Evolutionary conservation across 768 basidiomycete genomes (phyloP).

Genomic region (Phaeotremella skinneri): DNA sequence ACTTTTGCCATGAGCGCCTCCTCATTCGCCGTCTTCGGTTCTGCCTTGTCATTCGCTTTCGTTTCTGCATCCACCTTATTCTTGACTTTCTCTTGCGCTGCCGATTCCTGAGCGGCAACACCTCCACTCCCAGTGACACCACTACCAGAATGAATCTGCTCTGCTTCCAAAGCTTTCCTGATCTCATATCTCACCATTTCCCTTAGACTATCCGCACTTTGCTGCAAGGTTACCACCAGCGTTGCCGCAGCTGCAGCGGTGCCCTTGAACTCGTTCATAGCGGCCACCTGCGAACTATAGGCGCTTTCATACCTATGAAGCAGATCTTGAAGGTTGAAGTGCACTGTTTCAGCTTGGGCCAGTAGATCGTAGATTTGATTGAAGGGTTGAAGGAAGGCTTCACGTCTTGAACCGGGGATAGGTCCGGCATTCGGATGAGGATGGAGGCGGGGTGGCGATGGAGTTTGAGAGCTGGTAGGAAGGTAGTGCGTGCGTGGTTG

Average conservation of each 20-base stretch:
- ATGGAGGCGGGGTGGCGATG: not conserved
- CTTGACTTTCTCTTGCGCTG: not conserved
- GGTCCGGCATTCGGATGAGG: not conserved
- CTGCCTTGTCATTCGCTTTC: conserved; percentile 22
- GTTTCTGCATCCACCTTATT: not conserved
- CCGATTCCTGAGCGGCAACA: conserved; percentile 3
- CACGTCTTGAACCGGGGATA: conserved; percentile 12
- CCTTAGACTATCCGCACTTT: conserved; percentile 38
- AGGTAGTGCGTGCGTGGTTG: not conserved
- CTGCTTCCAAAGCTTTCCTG: conserved; percentile 15
- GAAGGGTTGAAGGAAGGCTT: conserved; percentile 32
- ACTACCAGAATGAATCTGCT: not conserved
- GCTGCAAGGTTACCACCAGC: conserved; percentile 33
- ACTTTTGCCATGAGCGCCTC: conserved; percentile 42
- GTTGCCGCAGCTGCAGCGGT: conserved; percentile 28
- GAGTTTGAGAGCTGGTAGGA: not conserved
- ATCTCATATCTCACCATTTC: conserved; percentile 48
- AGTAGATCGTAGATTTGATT: conserved; percentile 39
- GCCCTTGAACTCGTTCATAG: conserved; percentile 35
- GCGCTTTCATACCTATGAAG: conserved; percentile 28
- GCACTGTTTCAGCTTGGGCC: conserved; percentile 25
- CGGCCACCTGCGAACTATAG: conserved; percentile 19
- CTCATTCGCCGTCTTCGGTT: conserved; percentile 23
- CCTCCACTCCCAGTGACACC: not conserved
- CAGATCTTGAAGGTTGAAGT: conserved; percentile 31